Evolutionary conservation across 805 yeast species (phyloP).

Genomic region (Cyberlindnera nakhonratchasimensis): DNA sequence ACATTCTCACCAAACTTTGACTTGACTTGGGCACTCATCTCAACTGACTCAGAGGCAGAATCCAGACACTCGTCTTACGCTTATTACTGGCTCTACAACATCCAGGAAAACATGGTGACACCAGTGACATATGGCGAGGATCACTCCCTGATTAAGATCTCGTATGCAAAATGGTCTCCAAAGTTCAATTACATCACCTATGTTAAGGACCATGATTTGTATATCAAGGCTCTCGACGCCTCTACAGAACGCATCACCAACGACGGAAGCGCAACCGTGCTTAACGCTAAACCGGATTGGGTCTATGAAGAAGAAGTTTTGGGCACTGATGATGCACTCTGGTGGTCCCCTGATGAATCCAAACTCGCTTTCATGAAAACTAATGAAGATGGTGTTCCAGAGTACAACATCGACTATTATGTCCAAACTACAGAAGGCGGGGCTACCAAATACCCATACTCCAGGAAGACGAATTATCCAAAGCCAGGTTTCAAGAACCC

Average conservation of each 20-base stretch:
- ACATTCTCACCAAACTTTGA: slow-evolving; percentile 23
- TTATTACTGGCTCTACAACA: slow-evolving; percentile 40
- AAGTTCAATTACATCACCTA: slow-evolving; percentile 60
- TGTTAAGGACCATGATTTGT: slow-evolving; percentile 65
- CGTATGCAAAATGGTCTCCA: slow-evolving; percentile 71
- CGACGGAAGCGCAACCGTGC: slow-evolving; percentile 65
- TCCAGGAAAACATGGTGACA: slow-evolving; percentile 22
- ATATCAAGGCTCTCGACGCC: slow-evolving; percentile 39
- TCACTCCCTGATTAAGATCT: slow-evolving; percentile 29
- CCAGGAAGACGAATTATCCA: slow-evolving; percentile 66
- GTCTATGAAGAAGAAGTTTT: slow-evolving; percentile 90
- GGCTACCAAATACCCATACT: slow-evolving; percentile 54
- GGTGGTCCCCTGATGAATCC: slow-evolving; percentile 86
- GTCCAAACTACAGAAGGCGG: slow-evolving; percentile 44
- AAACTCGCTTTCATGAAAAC: slow-evolving; percentile 59
- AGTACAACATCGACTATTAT: slow-evolving; percentile 68
- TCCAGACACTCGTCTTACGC: slow-evolving; percentile 53
- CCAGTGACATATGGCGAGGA: slow-evolving; percentile 30
- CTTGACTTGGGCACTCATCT: slow-evolving; percentile 39
- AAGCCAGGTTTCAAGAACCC: slow-evolving; percentile 83
- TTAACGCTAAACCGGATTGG: slow-evolving; percentile 92
- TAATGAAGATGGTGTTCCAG: slow-evolving; percentile 70
- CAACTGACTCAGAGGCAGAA: slow-evolving; percentile 47
- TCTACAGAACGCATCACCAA: slow-evolving; percentile 43
- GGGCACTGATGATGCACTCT: slow-evolving; percentile 61